Evolutionary conservation across 1,139 yeast genomes (phyloP).

Genomic region (Lodderomyces metapsilosis): DNA sequence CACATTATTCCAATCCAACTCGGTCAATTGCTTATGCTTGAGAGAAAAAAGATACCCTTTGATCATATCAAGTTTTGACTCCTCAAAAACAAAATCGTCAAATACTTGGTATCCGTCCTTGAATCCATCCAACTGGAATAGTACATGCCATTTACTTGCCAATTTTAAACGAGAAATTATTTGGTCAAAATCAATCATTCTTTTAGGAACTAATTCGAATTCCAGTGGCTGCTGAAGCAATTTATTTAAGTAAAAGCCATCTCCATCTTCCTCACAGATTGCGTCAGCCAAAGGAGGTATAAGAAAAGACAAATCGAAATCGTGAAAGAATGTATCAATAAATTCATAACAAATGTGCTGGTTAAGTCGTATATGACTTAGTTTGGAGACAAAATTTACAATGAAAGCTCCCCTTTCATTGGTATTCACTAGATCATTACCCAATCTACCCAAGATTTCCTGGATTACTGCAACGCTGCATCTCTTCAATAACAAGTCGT

Average conservation of each 20-base stretch:
- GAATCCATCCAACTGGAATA: conserved; percentile 7
- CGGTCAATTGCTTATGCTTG: conserved; percentile 2
- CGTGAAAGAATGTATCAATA: conserved; percentile 11
- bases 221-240: conserved; percentile 10
- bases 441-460: conserved; percentile 79
- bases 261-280: conserved; percentile 8
- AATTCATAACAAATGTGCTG: conserved; percentile 9
- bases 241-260: conserved; percentile 11
- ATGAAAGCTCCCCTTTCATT: conserved; percentile 31
- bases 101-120: not conserved
- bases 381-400: conserved; percentile 56
- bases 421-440: conserved; percentile 23
- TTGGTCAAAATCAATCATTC: conserved; percentile 84
- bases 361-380: conserved; percentile 21
- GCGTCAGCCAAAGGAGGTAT: conserved; percentile 8
- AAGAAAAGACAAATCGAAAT: conserved; percentile 12
- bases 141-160: conserved; percentile 11
- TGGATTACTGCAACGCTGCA: conserved; percentile 88
- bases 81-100: conserved; percentile 29
- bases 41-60: conserved; percentile 29
- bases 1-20: conserved; percentile 19
- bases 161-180: conserved; percentile 16
- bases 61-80: conserved; percentile 27
- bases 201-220: conserved; percentile 34
- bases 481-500: conserved; percentile 73